Conservation (phyloP, 2,329 filamentous ascomycete species). For the Colletotrichum nymphaeae region DNA sequence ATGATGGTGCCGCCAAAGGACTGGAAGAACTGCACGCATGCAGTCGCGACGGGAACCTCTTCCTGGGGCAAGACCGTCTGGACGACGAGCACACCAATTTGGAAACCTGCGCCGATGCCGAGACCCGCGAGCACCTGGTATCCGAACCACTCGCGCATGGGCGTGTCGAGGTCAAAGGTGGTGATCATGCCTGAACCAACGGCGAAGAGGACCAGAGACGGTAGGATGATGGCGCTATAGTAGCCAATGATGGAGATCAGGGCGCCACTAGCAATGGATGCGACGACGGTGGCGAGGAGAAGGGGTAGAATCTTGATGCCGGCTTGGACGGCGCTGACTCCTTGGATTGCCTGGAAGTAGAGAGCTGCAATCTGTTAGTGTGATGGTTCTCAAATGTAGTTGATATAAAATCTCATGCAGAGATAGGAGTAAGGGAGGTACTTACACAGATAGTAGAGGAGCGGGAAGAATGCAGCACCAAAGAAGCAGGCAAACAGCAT, state of each 20-base stretch:
- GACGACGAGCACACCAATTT: conserved; percentile 60
- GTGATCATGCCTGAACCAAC: conserved; percentile 66
- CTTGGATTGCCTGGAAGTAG: conserved; percentile 66
- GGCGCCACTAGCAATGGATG: conserved; percentile 56
- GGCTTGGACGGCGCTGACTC: conserved; percentile 62
- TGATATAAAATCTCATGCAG: too few species aligned
- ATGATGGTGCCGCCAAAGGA: conserved; percentile 74
- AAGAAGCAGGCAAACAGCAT: conserved; percentile 60
- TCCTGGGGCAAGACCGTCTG: conserved; percentile 62
- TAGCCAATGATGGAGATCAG: conserved; percentile 57
- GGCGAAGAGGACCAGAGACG: conserved; percentile 52
- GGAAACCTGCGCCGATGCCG: conserved; percentile 62
- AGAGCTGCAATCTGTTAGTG: conserved; percentile 48
- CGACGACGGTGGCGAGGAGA: conserved; percentile 61
- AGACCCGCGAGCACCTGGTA: conserved; percentile 68
- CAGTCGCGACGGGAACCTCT: conserved; percentile 62
- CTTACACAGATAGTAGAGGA: conserved; percentile 66
- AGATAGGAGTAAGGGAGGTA: neutral
- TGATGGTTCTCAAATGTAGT: neutral
- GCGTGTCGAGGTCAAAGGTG: conserved; percentile 60
- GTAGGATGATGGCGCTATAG: conserved; percentile 54
- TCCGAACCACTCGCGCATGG: conserved; percentile 64
- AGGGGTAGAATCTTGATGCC: conserved; percentile 67
- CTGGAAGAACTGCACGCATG: conserved; percentile 71
- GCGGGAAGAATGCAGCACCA: conserved; percentile 62